Conservation (phyloP, 2,329 filamentous ascomycete species). For the Lecanoromycetidae sp. region DNA sequence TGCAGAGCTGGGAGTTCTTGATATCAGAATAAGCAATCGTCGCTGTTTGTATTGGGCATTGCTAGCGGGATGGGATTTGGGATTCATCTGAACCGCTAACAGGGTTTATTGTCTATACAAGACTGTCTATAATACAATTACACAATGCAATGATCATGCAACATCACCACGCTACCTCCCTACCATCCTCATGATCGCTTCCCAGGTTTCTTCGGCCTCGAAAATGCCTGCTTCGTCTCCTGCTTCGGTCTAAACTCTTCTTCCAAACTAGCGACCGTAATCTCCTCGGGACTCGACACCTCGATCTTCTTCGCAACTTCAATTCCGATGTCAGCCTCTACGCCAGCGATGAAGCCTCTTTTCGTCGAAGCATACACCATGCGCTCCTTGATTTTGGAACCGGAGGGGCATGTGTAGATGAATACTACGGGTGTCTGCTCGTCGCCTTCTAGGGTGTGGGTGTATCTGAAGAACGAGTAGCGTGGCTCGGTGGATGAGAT, state of each 20-base stretch:
- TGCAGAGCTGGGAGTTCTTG: too few species aligned
- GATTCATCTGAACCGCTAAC: too few species aligned
- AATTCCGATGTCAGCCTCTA: slow-evolving; percentile 43
- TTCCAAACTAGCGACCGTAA: slow-evolving; percentile 40
- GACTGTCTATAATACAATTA: not conserved
- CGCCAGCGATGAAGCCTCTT: slow-evolving; percentile 40
- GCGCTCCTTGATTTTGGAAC: slow-evolving; percentile 50
- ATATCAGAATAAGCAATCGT: not conserved
- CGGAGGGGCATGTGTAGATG: slow-evolving; percentile 51
- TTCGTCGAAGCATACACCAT: slow-evolving; percentile 54
- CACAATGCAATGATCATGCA: not conserved
- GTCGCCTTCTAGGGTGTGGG: slow-evolving; percentile 22
- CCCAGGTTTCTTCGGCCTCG: slow-evolving; percentile 52
- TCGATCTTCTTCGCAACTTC: slow-evolving; percentile 50
- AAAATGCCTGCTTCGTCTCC: slow-evolving; percentile 42
- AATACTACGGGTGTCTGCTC: slow-evolving; percentile 39
- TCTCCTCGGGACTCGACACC: slow-evolving; percentile 46
- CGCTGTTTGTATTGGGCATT: not conserved
- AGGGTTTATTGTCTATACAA: too few species aligned
- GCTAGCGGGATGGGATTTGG: not conserved
- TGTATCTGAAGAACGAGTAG: slow-evolving; percentile 49
- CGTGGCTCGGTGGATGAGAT: slow-evolving; percentile 45
- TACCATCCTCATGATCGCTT: slow-evolving; percentile 20
- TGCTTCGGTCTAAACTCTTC: slow-evolving; percentile 42
- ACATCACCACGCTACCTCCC: not conserved